phyloP scores from a whole-genome alignment of 768 basidiomycete species.

The Aureoboletus auriporus region DNA sequence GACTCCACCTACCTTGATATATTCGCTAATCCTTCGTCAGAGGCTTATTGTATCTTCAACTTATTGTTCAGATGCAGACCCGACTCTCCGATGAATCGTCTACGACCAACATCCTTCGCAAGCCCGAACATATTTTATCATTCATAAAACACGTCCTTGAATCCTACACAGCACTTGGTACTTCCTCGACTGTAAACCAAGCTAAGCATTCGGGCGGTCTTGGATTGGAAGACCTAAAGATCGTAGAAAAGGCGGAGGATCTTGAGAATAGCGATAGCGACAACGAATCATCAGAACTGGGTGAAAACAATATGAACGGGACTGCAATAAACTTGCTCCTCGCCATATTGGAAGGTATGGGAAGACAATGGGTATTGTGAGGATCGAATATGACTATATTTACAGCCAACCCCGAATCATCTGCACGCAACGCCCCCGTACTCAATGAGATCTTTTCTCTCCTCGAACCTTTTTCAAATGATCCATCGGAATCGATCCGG shows the following conservation, averaged over 20 bases:
- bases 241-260: conserved; percentile 33
- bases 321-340: conserved; percentile 81
- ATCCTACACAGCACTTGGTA: conserved; percentile 20
- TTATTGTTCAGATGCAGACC: conserved; percentile 79
- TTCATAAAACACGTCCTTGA: conserved; percentile 81
- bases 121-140: conserved; percentile 70
- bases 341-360: conserved; percentile 79
- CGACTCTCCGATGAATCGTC: conserved; percentile 53
- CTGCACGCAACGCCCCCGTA: conserved; percentile 55
- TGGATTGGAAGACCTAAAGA: conserved; percentile 34
- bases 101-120: conserved; percentile 51
- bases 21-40: conserved; percentile 32
- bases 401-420: conserved; percentile 52
- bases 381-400: not conserved
- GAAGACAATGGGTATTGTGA: not conserved
- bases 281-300: conserved; percentile 40
- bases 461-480: conserved; percentile 52
- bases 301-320: conserved; percentile 63
- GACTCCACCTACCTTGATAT: not conserved
- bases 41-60: conserved; percentile 69
- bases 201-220: conserved; percentile 16
- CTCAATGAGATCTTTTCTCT: conserved; percentile 68
- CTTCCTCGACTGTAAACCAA: conserved; percentile 3
- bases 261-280: conserved; percentile 56
- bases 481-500: conserved; percentile 46